Base-by-base conservation (phyloP, 441 rosid species). In the Brassica balearica region DNA sequence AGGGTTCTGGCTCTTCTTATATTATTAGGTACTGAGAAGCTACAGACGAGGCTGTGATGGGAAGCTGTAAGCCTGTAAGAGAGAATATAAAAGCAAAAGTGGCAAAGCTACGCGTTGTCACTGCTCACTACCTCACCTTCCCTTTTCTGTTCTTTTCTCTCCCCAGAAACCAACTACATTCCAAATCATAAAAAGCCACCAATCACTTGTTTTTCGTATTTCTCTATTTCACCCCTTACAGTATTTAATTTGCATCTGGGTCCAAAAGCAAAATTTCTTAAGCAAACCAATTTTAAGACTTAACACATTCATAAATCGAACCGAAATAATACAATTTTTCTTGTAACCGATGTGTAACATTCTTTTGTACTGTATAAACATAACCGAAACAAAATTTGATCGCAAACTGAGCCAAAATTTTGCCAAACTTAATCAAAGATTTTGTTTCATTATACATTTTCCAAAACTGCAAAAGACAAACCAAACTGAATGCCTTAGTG, bases 81-180 rank as follows among this genome's bases (percentile, higher is more conserved):
- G 74, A 67, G 77, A 67, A 79, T 74, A 55, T 11, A 25, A 72
- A 34, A 22, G 66, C 25, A 55, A 65, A 65, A 55, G n/a, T 56
- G 34, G 65, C 70, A 73, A 79, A 69, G 63, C 76, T 75, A 80
- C 67, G 72, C 51, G 22, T 74, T 70, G 76, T 74, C 82, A 80
- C 62, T 74, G 22, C 48, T 80, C 68, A 53, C 34, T 72, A 9
- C 72, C 9, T 76, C 34, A 32, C 22, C 67, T 36, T 48, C 4
- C 56, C 62, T 8, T 69, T 60, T 32, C 68, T 71, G 38, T 55
- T 43, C 68, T 46, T 32, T 12, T 77, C 66, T 55, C 66, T 69
- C 36, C 4, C 56, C 23, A 17, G 8, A 72, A 72, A 58, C 72
- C 71, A 67, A 68, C 78, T 79, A 73, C 82, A 23, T 2, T 68